Evolutionary conservation across 768 basidiomycete species (phyloP).

Genomic region (Kwoniella sp.): DNA sequence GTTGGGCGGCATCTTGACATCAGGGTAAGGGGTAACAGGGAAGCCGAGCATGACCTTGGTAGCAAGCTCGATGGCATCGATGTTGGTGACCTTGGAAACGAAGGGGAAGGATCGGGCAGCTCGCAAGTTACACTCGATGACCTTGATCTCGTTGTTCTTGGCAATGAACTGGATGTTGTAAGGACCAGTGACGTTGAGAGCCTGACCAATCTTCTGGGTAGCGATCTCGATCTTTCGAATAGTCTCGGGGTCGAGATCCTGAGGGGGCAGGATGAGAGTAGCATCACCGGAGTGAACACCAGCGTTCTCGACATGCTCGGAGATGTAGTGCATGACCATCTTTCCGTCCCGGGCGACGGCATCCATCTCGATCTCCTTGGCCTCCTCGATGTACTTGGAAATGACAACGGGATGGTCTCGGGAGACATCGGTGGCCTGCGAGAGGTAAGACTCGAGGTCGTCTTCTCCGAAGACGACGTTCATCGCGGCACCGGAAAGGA

Average conservation of each 20-base stretch:
- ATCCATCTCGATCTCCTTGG: constrained; percentile 99
- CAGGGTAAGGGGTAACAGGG: constrained; percentile 87
- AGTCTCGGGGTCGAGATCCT: constrained; percentile 95
- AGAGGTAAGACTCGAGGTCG: constrained; percentile 87
- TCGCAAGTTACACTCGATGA: constrained; percentile 98
- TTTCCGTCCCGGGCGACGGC: constrained; percentile 95
- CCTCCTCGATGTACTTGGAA: constrained; percentile 98
- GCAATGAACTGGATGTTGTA: constrained; percentile 99
- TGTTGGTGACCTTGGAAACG: constrained; percentile 95
- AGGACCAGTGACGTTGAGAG: constrained; percentile 95
- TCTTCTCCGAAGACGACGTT: constrained; percentile 94
- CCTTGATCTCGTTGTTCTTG: constrained; percentile 99
- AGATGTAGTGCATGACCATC: constrained; percentile 99
- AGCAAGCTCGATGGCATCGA: constrained; percentile 98
- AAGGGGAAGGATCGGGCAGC: constrained; percentile 98
- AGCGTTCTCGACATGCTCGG: constrained; percentile 98
- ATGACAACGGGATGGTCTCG: constrained; percentile 97
- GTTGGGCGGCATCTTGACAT: constrained; percentile 78
- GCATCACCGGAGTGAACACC: constrained; percentile 99
- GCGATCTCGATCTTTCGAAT: constrained; percentile 96
- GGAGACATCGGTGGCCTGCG: constrained; percentile 93
- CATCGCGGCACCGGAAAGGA: constrained; percentile 99
- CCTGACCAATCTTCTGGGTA: constrained; percentile 94
- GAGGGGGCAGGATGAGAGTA: constrained; percentile 95
- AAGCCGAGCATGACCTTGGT: constrained; percentile 97